phyloP scores from a whole-genome alignment of 371 early-diverging fungal genomes.

The Blakeslea trispora region DNA sequence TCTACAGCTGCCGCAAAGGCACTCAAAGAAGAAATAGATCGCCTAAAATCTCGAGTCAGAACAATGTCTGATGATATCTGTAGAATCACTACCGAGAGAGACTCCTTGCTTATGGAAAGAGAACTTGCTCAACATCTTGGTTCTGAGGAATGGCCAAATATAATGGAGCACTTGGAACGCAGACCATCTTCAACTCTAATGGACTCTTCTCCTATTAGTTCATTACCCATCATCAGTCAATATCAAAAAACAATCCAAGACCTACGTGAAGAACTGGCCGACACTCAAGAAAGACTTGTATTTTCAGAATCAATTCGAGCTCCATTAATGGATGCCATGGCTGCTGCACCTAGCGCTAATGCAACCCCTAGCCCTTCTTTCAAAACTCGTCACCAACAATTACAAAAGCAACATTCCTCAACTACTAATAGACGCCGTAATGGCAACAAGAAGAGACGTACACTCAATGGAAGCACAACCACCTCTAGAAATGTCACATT shows the following conservation, averaged over 20 bases:
- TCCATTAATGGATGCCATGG: slow-evolving; percentile 38
- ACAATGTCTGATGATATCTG: slow-evolving; percentile 51
- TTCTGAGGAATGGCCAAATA: slow-evolving; percentile 20
- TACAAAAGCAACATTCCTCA: slow-evolving; percentile 12
- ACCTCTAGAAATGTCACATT: slow-evolving; percentile 33
- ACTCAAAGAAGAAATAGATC: slow-evolving; percentile 49
- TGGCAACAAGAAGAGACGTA: slow-evolving; percentile 23
- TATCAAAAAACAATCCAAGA: slow-evolving; percentile 53
- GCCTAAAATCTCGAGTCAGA: slow-evolving; percentile 50
- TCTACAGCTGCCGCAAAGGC: slow-evolving; percentile 40
- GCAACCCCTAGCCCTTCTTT: slow-evolving; percentile 14
- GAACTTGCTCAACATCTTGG: slow-evolving; percentile 30
- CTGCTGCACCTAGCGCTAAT: slow-evolving; percentile 15
- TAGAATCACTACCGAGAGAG: slow-evolving; percentile 55
- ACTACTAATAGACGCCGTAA: slow-evolving; percentile 6
- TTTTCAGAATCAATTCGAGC: slow-evolving; percentile 33
- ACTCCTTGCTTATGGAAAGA: slow-evolving; percentile 55
- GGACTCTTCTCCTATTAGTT: background rate
- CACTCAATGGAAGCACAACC: slow-evolving; percentile 20
- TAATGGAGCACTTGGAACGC: slow-evolving; percentile 12
- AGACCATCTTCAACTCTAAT: slow-evolving; percentile 8
- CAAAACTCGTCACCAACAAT: slow-evolving; percentile 6
- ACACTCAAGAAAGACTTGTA: slow-evolving; percentile 31
- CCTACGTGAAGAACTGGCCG: slow-evolving; percentile 40
- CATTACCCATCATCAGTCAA: slow-evolving; percentile 46